Evolutionary conservation across 2,329 filamentous ascomycete genomes (phyloP), one percentile per base, ranked within the genome.

Genomic region (Penicillium olsonii): DNA sequence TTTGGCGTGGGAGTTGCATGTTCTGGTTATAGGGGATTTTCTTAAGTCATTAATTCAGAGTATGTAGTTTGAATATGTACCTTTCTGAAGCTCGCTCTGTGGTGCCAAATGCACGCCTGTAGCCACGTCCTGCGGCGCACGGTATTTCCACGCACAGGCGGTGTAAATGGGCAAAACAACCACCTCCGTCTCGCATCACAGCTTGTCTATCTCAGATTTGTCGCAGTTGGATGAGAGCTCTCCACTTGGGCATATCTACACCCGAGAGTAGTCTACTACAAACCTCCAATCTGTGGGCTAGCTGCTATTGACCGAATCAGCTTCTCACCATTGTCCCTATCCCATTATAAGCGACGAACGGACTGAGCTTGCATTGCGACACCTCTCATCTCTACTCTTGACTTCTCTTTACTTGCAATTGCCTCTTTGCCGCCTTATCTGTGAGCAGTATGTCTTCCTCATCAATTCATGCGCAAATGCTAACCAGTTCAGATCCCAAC

Each of bases 131-230:
- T 35, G 9, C 5, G 10, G 17, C 33, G 33, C 10, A 18, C 29
- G 6, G 17, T 35, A 35, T 29, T 22, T 37, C 38, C 45, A 48
- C 45, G 22, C 18, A 9, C 12, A 2, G 14, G 37, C 47, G 47
- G 47, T 50, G 14, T 5, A 12, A 9, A 0, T 1, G 2, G 59
- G 66, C 66, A 69, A 48, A 69, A 70, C 60, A 44, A 40, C 45
- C 35, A 20, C 15, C 39, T 48, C n/a, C 22, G 29, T 37, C 11
- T 27, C 20, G 27, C 24, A 45, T 37, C 5, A 22, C 29, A 49
- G 47, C 42, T 45, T 40, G 33, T 17, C 22, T 35, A 22, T 40
- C 42, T 27, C 29, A 34, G 35, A 29, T 39, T 18, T 18, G 33
- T 18, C 15, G 15, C 33, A 35, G 6, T 35, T 35, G n/a, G 33